phyloP scores from a whole-genome alignment of 2,329 filamentous ascomycete genomes.

The Allantophomopsis lycopodina region DNA sequence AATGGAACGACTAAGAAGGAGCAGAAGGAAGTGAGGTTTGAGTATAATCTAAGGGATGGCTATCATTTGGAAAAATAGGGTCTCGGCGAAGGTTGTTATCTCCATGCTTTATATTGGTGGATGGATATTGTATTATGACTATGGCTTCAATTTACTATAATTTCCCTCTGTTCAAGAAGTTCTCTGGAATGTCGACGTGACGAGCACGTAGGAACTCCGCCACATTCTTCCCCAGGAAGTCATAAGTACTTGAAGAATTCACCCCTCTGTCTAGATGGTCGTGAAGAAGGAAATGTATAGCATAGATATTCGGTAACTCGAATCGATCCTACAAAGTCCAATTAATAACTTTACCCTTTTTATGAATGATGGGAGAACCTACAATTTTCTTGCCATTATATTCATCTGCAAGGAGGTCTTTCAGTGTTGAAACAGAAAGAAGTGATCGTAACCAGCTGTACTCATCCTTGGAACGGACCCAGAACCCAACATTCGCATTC shows the following conservation, averaged over 20 bases:
- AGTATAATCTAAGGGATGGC: background rate
- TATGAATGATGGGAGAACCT: background rate
- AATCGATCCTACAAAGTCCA: constrained; percentile 7
- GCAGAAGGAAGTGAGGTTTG: background rate
- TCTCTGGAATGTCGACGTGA: constrained; percentile 9
- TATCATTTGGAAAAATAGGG: background rate
- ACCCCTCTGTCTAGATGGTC: constrained; percentile 20
- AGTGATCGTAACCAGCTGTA: constrained; percentile 21
- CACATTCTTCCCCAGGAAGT: constrained; percentile 11
- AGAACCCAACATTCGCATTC: constrained; percentile 24
- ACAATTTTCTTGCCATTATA: constrained; percentile 15
- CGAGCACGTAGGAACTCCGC: constrained; percentile 8
- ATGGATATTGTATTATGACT: background rate
- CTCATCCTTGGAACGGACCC: constrained; percentile 22
- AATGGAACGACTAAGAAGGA: background rate
- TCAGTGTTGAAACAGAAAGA: constrained; percentile 8
- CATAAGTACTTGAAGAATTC: constrained; percentile 7
- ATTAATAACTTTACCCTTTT: background rate
- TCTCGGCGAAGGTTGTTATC: background rate
- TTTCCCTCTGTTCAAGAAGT: constrained; percentile 8
- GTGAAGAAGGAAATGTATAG: constrained; percentile 16
- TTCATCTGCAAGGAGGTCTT: constrained; percentile 9
- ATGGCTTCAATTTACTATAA: background rate
- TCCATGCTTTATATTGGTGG: background rate
- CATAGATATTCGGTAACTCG: constrained; percentile 10